phyloP scores from a whole-genome alignment of 768 basidiomycete species.

The Gloeostereum incarnatum region DNA sequence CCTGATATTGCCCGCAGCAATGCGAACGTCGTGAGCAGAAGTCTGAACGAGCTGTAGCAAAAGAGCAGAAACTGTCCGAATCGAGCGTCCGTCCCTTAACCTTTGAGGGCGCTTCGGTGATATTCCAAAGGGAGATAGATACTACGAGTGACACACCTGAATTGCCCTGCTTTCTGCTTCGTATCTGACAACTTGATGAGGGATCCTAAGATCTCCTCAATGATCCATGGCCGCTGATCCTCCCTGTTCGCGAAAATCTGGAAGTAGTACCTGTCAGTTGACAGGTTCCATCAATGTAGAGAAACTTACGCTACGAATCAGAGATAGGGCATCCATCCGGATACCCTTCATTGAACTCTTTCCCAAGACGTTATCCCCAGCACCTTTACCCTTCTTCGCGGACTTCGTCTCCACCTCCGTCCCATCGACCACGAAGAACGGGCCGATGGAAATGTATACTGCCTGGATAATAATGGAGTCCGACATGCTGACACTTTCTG shows the following conservation, averaged over 20 bases:
- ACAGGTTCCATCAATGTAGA: slow-evolving; percentile 2
- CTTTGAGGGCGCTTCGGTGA: slow-evolving; percentile 28
- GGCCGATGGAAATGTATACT: slow-evolving; percentile 89
- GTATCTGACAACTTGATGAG: slow-evolving; percentile 84
- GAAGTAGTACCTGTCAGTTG: not conserved
- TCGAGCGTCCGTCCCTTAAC: slow-evolving; percentile 81
- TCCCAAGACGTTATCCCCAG: slow-evolving; percentile 48
- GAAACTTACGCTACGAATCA: slow-evolving; percentile 73
- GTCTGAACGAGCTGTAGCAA: slow-evolving; percentile 96
- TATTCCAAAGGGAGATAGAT: not conserved
- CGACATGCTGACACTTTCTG: slow-evolving; percentile 61
- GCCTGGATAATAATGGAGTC: slow-evolving; percentile 88
- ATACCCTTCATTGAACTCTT: slow-evolving; percentile 76
- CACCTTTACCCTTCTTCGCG: slow-evolving; percentile 48
- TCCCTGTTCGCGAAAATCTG: slow-evolving; percentile 90
- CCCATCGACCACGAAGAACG: slow-evolving; percentile 83
- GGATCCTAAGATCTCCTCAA: slow-evolving; percentile 92
- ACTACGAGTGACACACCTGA: slow-evolving; percentile 50
- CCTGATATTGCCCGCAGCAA: slow-evolving; percentile 54
- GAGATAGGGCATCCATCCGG: slow-evolving; percentile 69
- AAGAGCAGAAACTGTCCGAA: slow-evolving; percentile 89
- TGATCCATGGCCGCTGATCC: slow-evolving; percentile 90
- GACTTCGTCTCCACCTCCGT: slow-evolving; percentile 39
- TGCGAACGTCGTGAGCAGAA: slow-evolving; percentile 78
- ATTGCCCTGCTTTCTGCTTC: slow-evolving; percentile 86